Base-by-base conservation (phyloP, 1,284 basidiomycete genomes). In the Coniophora puteana region DNA sequence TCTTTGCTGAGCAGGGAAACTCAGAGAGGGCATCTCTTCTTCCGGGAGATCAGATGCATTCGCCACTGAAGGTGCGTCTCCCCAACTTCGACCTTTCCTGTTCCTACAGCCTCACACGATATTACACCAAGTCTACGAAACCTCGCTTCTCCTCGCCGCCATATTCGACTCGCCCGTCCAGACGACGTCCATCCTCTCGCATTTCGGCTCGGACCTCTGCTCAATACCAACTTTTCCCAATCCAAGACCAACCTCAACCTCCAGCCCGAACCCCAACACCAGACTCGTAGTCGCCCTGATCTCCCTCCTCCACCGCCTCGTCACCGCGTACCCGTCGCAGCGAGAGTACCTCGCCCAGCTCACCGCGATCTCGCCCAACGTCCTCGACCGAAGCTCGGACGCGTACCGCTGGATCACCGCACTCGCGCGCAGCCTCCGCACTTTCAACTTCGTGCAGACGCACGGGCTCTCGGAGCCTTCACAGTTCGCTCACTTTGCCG, bases 1-100 rank as follows among this genome's bases (percentile, higher is more conserved):
- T n/a, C n/a, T 25, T 16, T 38, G 6, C 23, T 32, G n/a, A 21
- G 22, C 47, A 87, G 83, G 83, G 20, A 87, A 87, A 54, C 63
- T 87, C 7, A 68, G 83, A 40, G 83, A 87, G 59, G 83, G 83
- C 0, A 62, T 87, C 5, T 68, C 71, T 7, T 76, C 84, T 1
- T 75, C 78, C 3, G 63, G 66, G 24, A 68, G 83, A 43, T 61
- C 47, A 20, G 84, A 84, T 51, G 41, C 38, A 3, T 84, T 87
- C 51, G 70, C 79, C 4, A 43, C 78, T 8, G 80, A 86, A 75
- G 83, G 83, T 82, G 43, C 23, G 66, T 45, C 29, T 8, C n/a
- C n/a, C n/a, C n/a, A n/a, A n/a, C 21, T 39, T 36, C 31, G 29
- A 20, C 16, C 23, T 7, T 24, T 11, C 24, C 28, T 35, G n/a